Evolutionary conservation across 768 basidiomycete genomes (phyloP).

Genomic region (Guyanaporus albipodus): DNA sequence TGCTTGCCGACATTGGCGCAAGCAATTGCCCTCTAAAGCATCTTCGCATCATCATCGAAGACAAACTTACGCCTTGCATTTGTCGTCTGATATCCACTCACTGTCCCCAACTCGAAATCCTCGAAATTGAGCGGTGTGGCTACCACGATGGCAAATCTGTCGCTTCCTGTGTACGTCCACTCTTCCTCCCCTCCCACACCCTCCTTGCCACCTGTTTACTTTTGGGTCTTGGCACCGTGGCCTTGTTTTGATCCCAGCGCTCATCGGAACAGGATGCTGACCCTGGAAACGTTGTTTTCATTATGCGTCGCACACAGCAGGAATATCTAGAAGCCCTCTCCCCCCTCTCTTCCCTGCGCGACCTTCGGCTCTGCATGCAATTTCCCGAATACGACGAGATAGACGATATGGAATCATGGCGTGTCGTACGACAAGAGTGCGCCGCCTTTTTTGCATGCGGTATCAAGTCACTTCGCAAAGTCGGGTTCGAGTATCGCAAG

Average conservation of each 20-base stretch:
- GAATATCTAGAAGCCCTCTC: slow-evolving; percentile 34
- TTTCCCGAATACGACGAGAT: slow-evolving; percentile 34
- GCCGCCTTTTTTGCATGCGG: slow-evolving; percentile 29
- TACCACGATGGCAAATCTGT: slow-evolving; percentile 37
- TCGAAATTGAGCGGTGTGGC: slow-evolving; percentile 35
- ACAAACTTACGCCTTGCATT: slow-evolving; percentile 32
- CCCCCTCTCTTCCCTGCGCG: slow-evolving; percentile 25
- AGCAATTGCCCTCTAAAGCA: slow-evolving; percentile 33
- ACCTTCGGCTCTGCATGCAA: slow-evolving; percentile 35
- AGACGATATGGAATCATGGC: slow-evolving; percentile 33
- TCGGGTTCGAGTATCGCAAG: slow-evolving; percentile 36
- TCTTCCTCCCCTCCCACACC: slow-evolving; percentile 11
- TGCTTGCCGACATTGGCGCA: slow-evolving; percentile 28
- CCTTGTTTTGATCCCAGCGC: slow-evolving; percentile 20
- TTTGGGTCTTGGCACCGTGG: slow-evolving; percentile 11
- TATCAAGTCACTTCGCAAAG: slow-evolving; percentile 30
- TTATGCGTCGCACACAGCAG: slow-evolving; percentile 28
- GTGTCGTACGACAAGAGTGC: slow-evolving; percentile 24
- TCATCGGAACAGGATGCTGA: slow-evolving; percentile 28
- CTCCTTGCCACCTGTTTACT: slow-evolving; percentile 10
- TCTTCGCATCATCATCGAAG: slow-evolving; percentile 34
- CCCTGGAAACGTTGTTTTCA: slow-evolving; percentile 28
- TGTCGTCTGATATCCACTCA: slow-evolving; percentile 28
- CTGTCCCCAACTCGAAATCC: slow-evolving; percentile 30
- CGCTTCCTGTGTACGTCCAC: slow-evolving; percentile 33